Evolutionary conservation across 208 protist species (phyloP).

Genomic region (Plasmodiophora brassicae): DNA sequence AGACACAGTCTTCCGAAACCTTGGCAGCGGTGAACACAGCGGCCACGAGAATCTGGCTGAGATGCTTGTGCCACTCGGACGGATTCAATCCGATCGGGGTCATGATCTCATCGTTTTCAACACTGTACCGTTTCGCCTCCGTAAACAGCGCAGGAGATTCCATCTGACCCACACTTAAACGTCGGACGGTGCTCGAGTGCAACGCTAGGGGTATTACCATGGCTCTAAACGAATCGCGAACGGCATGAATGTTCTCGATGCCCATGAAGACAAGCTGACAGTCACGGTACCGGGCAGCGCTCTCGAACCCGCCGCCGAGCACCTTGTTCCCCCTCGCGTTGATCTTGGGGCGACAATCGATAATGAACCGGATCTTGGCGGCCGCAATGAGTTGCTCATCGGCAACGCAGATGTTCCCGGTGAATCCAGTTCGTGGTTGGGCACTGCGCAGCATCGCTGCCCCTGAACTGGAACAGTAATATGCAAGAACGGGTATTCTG

Average conservation of each 20-base stretch:
- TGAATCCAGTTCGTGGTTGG: conserved; percentile 39
- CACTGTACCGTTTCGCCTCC: no score
- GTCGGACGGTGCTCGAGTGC: no score
- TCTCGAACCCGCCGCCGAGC: conserved; percentile 53
- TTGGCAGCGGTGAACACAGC: not conserved
- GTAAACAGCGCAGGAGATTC: no score
- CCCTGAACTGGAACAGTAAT: conserved; percentile 41
- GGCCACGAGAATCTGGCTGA: not conserved
- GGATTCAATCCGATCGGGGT: no score
- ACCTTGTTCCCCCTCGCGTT: conserved; percentile 57
- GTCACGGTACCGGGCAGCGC: conserved; percentile 38
- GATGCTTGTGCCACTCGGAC: not conserved
- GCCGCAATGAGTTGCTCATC: conserved; percentile 42
- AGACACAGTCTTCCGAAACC: not conserved
- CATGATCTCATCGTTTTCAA: no score
- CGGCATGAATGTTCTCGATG: conserved; percentile 71
- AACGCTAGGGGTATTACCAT: no score
- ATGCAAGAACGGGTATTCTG: conserved; percentile 60
- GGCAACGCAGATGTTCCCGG: conserved; percentile 41
- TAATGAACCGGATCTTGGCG: conserved; percentile 48
- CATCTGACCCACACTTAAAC: no score
- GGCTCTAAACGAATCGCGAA: conserved; percentile 55
- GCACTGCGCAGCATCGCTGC: conserved; percentile 49
- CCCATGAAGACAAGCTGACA: conserved; percentile 50
- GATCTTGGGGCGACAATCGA: conserved; percentile 57